Base-by-base conservation (phyloP, 179 eudicot species). In the Nepenthes alata region DNA sequence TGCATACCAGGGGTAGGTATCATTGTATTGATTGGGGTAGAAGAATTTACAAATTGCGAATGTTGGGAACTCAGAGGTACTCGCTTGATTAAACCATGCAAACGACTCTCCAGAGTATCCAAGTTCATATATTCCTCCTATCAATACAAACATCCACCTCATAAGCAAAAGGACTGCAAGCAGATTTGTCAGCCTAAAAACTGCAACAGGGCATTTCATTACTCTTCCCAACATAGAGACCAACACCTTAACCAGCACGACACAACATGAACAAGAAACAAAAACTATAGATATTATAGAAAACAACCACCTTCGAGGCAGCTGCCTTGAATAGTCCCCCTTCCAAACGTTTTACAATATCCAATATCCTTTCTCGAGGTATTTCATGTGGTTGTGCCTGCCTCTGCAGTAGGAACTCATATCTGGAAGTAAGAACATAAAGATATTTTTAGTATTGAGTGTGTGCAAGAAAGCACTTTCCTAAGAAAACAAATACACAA, bases 1-100 rank as follows among this genome's bases (percentile, higher is more conserved):
- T 74, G 80, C 85, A 85, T 77, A 64, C 97, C 91, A 50, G 97
- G 97, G 57, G 96, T 91, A 62, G 97, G 97, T 60, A 91, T 91
- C 97, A 91, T 91, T 13, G 96, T 78, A 68, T 86, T 84, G 66
- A 79, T 68, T 25, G 89, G 68, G 75, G 84, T 55, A 50, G 89
- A 78, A 60, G 89, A 72, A 72, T 77, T 83, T 61, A 69, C 74
- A 53, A 77, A 83, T 67, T 80, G 88, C 39, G 86, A 55, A 65
- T 67, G 77, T 65, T 76, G 94, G 66, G 82, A 80, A 41, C 45
- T 41, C 45, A 41, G 45, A 41, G 45, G 45, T 41, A 41, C 45
- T 41, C 45, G 6, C 45, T 41, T 41, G 45, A 41, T 41, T 4
- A 41, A 41, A 41, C 5, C 63, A 44, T 67, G 81, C 64, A 91